Evolutionary conservation across 2,329 filamentous ascomycete species (phyloP).

Genomic region (Macrophomina phaseolina): DNA sequence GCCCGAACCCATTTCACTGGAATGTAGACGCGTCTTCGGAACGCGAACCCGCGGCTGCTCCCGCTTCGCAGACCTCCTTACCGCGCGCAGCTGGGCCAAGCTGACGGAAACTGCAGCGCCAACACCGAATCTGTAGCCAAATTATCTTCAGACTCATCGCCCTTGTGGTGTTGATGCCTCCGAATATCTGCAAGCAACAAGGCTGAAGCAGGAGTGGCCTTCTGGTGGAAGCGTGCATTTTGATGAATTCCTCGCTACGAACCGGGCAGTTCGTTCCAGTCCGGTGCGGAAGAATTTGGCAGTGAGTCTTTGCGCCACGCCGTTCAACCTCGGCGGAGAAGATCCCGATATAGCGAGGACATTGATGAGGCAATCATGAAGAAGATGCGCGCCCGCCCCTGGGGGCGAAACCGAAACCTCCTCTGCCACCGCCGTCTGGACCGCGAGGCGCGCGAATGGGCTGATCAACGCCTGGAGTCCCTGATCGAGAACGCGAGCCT

Average conservation of each 20-base stretch:
- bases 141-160: background rate
- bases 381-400: conserved; percentile 20
- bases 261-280: conserved; percentile 4
- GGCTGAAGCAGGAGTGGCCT: background rate
- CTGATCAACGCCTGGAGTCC: conserved; percentile 66
- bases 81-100: background rate
- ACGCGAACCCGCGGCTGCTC: conserved; percentile 2
- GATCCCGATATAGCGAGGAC: background rate
- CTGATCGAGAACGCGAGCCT: conserved; percentile 54
- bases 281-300: conserved; percentile 14
- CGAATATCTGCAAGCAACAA: background rate
- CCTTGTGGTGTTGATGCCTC: background rate
- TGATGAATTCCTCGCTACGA: conserved; percentile 3
- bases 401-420: conserved; percentile 72
- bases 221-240: background rate
- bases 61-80: background rate
- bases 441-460: conserved; percentile 77
- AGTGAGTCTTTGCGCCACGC: background rate
- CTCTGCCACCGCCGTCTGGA: conserved; percentile 76
- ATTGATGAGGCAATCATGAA: background rate
- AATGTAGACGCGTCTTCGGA: conserved; percentile 15
- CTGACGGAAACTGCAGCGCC: background rate
- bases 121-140: background rate
- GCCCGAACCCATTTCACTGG: background rate
- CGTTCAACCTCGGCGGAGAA: background rate